Evolutionary conservation across 1,284 basidiomycete species (phyloP), one percentile per base, ranked within the genome.

Genomic region (Tetrapyrgos nigripes): DNA sequence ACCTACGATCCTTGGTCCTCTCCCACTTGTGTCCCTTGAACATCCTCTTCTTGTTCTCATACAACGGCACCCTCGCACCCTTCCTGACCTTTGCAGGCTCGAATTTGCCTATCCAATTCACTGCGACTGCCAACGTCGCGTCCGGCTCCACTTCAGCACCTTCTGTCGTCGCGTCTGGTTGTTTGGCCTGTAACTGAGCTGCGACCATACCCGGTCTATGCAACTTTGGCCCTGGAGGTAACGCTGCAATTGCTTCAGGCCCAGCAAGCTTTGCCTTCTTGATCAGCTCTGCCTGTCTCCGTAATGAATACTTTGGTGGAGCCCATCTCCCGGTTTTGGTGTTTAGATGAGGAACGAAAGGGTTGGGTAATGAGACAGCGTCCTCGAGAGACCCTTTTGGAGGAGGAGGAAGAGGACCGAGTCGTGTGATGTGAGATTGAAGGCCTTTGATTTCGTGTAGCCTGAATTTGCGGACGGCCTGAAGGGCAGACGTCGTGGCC

Each of bases 11-110:
- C 63, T 76, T 76, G 62, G 76, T 70, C 40, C 89, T 82, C 74
- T 93, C 88, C 87, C 88, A 91, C 66, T 85, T 89, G 79, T 93
- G 91, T 23, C 91, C 91, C 79, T 93, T 93, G 83, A 93, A 93
- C 91, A 93, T 92, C 63, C 83, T 78, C 78, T 85, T 88, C 80
- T 83, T 88, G 59, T 80, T 85, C 14, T 87, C 84, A 64, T 93
- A 93, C 65, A 93, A 72, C 53, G 83, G 80, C 62, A 82, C 83
- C 28, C 86, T 87, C 49, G 83, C 69, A 31, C 86, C 82, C 27
- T 81, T 78, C 46, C 78, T 69, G 29, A 79, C 76, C 55, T 71
- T 73, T 72, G 80, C 83, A 66, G 76, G 74, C 65, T 79, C 78
- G 51, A 78, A 71, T 63, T 83, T 76, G 31, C 88, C 87, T 14